Percentiles rank a stretch among this genome's conserved stretches.
These are phyloP conservation scores for Metschnikowia corniflorae DNA, from an alignment of 805 yeast genomes.

Conservation along the genomic window DNA sequence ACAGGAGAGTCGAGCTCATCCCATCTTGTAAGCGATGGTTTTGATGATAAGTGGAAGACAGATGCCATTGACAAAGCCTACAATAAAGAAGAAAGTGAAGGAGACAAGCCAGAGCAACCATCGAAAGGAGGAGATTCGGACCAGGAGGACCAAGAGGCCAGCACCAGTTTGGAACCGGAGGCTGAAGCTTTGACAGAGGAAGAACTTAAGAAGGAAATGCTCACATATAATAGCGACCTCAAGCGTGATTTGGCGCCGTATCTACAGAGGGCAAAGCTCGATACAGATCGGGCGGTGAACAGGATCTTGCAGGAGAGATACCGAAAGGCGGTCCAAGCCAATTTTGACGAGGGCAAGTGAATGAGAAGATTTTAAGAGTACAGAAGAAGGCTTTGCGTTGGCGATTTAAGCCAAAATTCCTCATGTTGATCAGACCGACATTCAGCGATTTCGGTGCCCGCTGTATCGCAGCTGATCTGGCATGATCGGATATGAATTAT, in stretches of 20 bases:
- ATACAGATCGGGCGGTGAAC: constrained; percentile 27
- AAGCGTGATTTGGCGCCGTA: constrained; percentile 26
- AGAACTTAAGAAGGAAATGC: background rate
- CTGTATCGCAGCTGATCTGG: no score
- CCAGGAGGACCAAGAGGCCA: background rate
- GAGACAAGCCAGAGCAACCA: no score
- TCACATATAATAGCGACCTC: constrained; percentile 29
- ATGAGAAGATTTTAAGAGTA: no score
- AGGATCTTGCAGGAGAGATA: constrained; percentile 26
- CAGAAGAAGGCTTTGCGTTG: no score
- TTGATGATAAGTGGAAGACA: background rate
- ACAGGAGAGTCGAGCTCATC: background rate
- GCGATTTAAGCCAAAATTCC: no score
- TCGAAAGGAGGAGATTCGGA: background rate
- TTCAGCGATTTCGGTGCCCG: no score
- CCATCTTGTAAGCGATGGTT: background rate
- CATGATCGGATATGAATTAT: no score
- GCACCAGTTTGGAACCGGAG: background rate
- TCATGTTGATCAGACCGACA: no score
- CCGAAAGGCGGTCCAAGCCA: constrained; percentile 9
- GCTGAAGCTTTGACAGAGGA: background rate
- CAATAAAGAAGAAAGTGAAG: background rate
- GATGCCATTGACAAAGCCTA: background rate
- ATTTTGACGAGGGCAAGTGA: no score
- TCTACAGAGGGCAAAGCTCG: constrained; percentile 23